A percentile compares a stretch with the other conserved stretches of the same genome.
These are phyloP conservation scores for Thelonectria discophora DNA, from an alignment of 2,329 filamentous ascomycete genomes.

Conservation along the genomic window DNA sequence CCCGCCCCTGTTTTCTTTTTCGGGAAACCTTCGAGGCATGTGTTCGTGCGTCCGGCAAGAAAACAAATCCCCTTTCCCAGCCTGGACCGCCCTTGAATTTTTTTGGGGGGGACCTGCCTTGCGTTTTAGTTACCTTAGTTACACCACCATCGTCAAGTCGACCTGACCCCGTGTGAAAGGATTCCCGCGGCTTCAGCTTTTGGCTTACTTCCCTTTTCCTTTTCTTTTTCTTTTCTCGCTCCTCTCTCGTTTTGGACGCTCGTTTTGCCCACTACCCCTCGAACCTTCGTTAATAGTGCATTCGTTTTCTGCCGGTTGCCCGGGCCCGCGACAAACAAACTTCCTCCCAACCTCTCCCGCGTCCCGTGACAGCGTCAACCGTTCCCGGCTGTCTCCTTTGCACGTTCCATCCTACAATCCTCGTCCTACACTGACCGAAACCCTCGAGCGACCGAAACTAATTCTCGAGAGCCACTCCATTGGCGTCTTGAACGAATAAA, in stretches of 20 bases:
- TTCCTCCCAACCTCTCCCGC: not conserved
- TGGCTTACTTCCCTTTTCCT: slow-evolving; percentile 26
- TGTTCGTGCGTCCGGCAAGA: slow-evolving; percentile 34
- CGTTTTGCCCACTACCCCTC: slow-evolving; percentile 37
- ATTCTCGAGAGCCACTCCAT: slow-evolving; percentile 38
- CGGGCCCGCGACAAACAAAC: slow-evolving; percentile 9
- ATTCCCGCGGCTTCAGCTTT: slow-evolving; percentile 30
- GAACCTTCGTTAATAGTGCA: slow-evolving; percentile 38
- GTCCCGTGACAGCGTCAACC: slow-evolving; percentile 20
- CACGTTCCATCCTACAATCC: slow-evolving; percentile 15
- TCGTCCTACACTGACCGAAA: slow-evolving; percentile 19
- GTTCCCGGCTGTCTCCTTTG: slow-evolving; percentile 9
- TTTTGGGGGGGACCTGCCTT: slow-evolving; percentile 23
- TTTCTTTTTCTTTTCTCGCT: slow-evolving; percentile 17
- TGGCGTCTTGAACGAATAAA: slow-evolving; percentile 46
- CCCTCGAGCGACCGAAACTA: slow-evolving; percentile 18
- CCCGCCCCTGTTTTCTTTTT: slow-evolving; percentile 25
- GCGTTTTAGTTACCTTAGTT: slow-evolving; percentile 17
- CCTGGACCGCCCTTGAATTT: slow-evolving; percentile 15
- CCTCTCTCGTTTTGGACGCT: slow-evolving; percentile 35
- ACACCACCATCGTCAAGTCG: slow-evolving; percentile 35
- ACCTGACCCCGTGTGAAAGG: slow-evolving; percentile 33
- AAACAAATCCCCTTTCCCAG: slow-evolving; percentile 46
- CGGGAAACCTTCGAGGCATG: slow-evolving; percentile 31
- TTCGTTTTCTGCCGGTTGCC: slow-evolving; percentile 14